Conservation (phyloP, 139 green algal species). For the Penium margaritaceum region DNA sequence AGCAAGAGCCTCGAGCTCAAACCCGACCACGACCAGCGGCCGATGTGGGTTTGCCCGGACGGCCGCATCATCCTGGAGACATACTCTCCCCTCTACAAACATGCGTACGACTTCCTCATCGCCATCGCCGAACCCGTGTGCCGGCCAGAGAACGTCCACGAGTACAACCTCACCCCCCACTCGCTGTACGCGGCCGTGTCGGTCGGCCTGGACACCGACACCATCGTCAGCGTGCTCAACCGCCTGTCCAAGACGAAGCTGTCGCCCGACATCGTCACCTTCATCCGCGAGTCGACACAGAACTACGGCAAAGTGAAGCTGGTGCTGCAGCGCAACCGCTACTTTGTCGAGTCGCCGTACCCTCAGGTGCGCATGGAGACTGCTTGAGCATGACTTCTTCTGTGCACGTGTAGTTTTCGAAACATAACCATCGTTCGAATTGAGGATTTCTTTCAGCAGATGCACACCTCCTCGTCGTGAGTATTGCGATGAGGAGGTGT, state of each 20-base stretch:
- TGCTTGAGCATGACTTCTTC: too few relatives aligned
- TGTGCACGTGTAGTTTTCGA: too few relatives aligned
- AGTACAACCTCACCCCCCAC: constrained; percentile 92
- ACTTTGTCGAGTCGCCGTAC: too few relatives aligned
- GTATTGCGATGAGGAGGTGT: too few relatives aligned
- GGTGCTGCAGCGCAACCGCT: too few relatives aligned
- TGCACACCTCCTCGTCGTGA: too few relatives aligned
- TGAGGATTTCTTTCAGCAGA: too few relatives aligned
- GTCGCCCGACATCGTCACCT: constrained; percentile 50
- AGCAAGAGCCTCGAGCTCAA: constrained; percentile 69
- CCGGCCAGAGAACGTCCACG: constrained; percentile 74
- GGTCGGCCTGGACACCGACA: constrained; percentile 81
- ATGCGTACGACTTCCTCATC: constrained; percentile 97
- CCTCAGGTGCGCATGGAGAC: too few relatives aligned
- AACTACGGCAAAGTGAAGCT: too few relatives aligned
- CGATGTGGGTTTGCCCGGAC: constrained; percentile 86
- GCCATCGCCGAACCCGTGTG: constrained; percentile 69
- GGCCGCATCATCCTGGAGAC: constrained; percentile 93
- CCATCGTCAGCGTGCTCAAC: constrained; percentile 84
- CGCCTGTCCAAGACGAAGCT: constrained; percentile 62
- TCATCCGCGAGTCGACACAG: constrained; percentile 74
- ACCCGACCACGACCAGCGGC: constrained; percentile 75
- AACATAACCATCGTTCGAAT: too few relatives aligned
- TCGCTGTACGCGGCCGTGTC: constrained; percentile 92
- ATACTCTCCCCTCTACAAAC: constrained; percentile 87